These are phyloP conservation scores for Zymoseptoria brevis DNA, from an alignment of 2,329 filamentous ascomycete genomes.

Conservation along the genomic window DNA sequence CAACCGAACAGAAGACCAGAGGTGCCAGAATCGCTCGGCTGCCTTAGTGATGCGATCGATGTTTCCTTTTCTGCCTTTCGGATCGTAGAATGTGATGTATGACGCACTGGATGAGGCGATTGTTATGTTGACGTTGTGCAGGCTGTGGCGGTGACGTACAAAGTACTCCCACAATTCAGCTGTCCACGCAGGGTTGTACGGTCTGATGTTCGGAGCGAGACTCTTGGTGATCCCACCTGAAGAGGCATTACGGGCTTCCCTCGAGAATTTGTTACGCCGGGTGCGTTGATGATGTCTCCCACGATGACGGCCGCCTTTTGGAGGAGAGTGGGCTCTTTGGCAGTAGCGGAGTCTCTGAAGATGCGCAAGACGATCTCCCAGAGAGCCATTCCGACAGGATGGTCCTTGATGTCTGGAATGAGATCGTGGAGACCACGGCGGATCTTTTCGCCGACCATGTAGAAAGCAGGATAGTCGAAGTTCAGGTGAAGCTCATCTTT, in stretches of 20 bases:
- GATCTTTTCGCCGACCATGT: not conserved
- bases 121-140: not conserved
- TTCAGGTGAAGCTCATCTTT: constrained; percentile 8
- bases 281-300: not conserved
- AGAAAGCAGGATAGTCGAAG: constrained; percentile 12
- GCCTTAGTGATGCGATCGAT: not conserved
- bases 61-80: not conserved
- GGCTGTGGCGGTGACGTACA: not conserved
- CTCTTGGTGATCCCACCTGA: not conserved
- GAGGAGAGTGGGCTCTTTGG: not conserved
- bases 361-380: not conserved
- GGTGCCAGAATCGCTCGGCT: not conserved
- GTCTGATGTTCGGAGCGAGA: not conserved
- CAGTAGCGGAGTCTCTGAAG: not conserved
- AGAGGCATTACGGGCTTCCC: not conserved
- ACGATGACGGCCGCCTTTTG: not conserved
- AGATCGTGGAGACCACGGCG: not conserved
- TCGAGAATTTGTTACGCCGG: not conserved
- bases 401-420: not conserved
- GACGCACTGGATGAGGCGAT: not conserved
- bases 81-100: not conserved
- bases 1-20: not conserved
- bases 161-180: not conserved
- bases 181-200: not conserved
- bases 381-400: not conserved